phyloP scores from a whole-genome alignment of 371 early-diverging fungal genomes.

The Chytridiales sp. region DNA sequence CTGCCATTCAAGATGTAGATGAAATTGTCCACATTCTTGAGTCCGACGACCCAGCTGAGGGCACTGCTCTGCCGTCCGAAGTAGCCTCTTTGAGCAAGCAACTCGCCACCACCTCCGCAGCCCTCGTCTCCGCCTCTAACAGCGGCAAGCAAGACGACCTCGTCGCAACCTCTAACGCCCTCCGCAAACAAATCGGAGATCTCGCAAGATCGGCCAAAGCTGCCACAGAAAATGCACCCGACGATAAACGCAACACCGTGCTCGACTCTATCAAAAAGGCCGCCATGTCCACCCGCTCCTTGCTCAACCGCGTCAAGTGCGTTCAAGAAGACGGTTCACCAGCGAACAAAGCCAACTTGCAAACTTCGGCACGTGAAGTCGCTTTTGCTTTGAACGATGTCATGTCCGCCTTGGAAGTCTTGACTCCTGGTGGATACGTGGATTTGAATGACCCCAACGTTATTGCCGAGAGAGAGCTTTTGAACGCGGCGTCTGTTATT shows the following conservation, averaged over 20 bases:
- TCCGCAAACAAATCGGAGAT: conserved; percentile 39
- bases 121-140: conserved; percentile 9
- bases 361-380: conserved; percentile 37
- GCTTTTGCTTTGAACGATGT: conserved; percentile 40
- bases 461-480: conserved; percentile 54
- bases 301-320: conserved; percentile 32
- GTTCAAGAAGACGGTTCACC: conserved; percentile 25
- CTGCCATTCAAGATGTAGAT: conserved; percentile 37
- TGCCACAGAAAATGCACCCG: conserved; percentile 48
- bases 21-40: conserved; percentile 21
- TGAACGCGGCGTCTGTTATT: conserved; percentile 51
- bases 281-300: conserved; percentile 18
- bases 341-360: conserved; percentile 29
- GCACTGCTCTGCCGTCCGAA: conserved; percentile 57
- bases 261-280: conserved; percentile 28
- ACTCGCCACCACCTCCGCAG: conserved; percentile 5
- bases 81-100: conserved; percentile 45
- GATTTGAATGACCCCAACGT: conserved; percentile 55
- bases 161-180: conserved; percentile 36
- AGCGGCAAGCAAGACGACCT: conserved; percentile 48
- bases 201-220: conserved; percentile 44
- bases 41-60: conserved; percentile 42
- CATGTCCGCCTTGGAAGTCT: conserved; percentile 26
- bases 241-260: conserved; percentile 31
- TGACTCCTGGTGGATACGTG: conserved; percentile 50